Evolutionary conservation across 495 filamentous ascomycete genomes (phyloP), one percentile per base, ranked within the genome.

Genomic region (Talaromyces trachyspermus): DNA sequence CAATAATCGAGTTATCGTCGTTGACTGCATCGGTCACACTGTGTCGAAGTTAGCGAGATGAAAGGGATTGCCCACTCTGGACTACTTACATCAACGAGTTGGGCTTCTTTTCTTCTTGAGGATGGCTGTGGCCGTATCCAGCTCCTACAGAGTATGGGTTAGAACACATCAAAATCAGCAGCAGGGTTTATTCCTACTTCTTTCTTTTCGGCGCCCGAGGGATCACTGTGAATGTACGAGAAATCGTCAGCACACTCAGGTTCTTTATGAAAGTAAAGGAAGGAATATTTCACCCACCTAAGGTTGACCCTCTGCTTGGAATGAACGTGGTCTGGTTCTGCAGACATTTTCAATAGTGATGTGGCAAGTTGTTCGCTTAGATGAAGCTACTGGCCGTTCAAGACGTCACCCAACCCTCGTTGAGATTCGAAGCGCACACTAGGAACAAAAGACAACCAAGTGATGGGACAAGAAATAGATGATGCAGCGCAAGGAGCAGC

Each of bases 41-140:
- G 53, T 56, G 43, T 58, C 51, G 15, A 19, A 27, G 43, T 30
- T 22, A 14, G 33, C n/a, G 36, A 46, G 14, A 9, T 18, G 29
- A 53, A 25, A 10, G 19, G 9, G 39, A n/a, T 42, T 42, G 33
- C 39, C 14, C 42, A 14, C 39, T 12, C 49, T 14, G 17, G 10
- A 26, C 11, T 22, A 68, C 85, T 59, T 77, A 90, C 88, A 97
- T 95, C 68, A 98, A 69, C 50, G 87, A 89, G 72, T 98, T 98
- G 50, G 89, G 89, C 89, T 98, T 98, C 89, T 98, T 98, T 98
- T 98, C 79, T 95, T 96, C 75, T 95, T 96, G 54, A 98, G 80
- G 53, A 98, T 98, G 54, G 92, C 92, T 14, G 94, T 97, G n/a
- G 92, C 78, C 36, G 86, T 91, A 57, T 95, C 91, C 59, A 95